Evolutionary conservation across 179 eudicot species (phyloP), one percentile per base, ranked within the genome.

Genomic region (Heliamphora pulchella): DNA sequence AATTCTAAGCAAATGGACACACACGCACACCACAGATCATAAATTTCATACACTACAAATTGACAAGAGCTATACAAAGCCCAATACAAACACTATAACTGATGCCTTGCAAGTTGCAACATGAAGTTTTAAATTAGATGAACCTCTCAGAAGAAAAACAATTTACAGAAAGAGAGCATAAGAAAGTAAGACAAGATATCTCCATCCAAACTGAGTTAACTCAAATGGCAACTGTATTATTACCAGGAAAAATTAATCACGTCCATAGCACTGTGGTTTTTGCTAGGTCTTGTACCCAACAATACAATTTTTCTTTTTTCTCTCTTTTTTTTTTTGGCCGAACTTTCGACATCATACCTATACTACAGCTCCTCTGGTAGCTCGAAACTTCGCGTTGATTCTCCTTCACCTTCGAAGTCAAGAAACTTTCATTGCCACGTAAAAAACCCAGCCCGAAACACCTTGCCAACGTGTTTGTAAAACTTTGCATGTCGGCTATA

Each of bases 321-420:
- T 46, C 17, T 70, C 31, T 31, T 31, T 46, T 50, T 53, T 51
- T 13, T 59, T 54, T 55, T 57, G 20, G 59, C 67, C 13, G 18
- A 68, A 54, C 20, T 79, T 79, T 79, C 54, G 66, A 68, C 81
- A 66, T 67, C 22, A 78, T 66, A 79, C 43, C 65, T 46, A 71
- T 79, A 69, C 74, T 79, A 53, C 41, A 3, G 75, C 66, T 67
- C 75, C 50, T 15, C 57, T 4, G 43, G 55, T 55, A 69, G 39
- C 62, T 50, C 47, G 50, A 41, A 10, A 68, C 67, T 53, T 67
- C 46, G 17, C 64, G 10, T 22, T 54, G 39, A 51, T 77, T 66
- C 63, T 66, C 63, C 74, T 78, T 78, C 74, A 54, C 75, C 75
- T 79, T 79, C 44, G 8, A n/a, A 55, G 58, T 8, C 59, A 6